phyloP scores from a whole-genome alignment of 225 moss, liverwort and hornwort species.

The Bryoerythrophyllum caledonicum region DNA sequence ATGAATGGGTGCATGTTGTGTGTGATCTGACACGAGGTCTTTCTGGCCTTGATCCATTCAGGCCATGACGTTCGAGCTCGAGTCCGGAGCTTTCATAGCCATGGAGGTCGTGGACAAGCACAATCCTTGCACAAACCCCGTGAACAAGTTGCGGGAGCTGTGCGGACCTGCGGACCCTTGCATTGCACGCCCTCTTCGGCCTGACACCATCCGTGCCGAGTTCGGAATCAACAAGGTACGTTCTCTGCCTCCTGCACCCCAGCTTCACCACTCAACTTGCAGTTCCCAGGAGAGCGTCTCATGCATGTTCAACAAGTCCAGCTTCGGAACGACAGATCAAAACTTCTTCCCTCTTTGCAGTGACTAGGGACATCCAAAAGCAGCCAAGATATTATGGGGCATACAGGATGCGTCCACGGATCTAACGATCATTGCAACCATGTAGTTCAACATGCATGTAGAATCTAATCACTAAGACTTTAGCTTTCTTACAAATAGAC shows the following conservation, averaged over 20 bases:
- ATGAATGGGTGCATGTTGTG: background rate
- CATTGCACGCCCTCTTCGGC: constrained; percentile 74
- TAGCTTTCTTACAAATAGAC: no score
- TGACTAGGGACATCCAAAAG: no score
- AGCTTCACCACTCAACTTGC: background rate
- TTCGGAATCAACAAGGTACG: constrained; percentile 86
- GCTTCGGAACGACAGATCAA: background rate
- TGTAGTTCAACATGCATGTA: no score
- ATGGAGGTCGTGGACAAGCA: constrained; percentile 63
- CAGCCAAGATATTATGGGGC: no score
- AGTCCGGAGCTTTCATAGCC: constrained; percentile 71
- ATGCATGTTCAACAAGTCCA: background rate
- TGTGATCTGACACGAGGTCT: constrained; percentile 19
- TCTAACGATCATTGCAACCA: no score
- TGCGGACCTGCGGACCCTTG: constrained; percentile 77
- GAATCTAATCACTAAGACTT: no score
- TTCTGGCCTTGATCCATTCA: constrained; percentile 29
- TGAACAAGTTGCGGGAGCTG: constrained; percentile 71
- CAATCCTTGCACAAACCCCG: constrained; percentile 52
- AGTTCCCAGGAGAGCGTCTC: background rate
- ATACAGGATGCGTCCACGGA: no score
- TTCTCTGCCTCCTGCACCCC: background rate
- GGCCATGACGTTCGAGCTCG: constrained; percentile 91
- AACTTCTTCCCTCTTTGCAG: background rate
- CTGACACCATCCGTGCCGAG: constrained; percentile 71